A percentile compares a stretch with the other conserved stretches of the same genome.
Conservation (phyloP, 768 basidiomycete genomes). For the Dioszegia hungarica region DNA sequence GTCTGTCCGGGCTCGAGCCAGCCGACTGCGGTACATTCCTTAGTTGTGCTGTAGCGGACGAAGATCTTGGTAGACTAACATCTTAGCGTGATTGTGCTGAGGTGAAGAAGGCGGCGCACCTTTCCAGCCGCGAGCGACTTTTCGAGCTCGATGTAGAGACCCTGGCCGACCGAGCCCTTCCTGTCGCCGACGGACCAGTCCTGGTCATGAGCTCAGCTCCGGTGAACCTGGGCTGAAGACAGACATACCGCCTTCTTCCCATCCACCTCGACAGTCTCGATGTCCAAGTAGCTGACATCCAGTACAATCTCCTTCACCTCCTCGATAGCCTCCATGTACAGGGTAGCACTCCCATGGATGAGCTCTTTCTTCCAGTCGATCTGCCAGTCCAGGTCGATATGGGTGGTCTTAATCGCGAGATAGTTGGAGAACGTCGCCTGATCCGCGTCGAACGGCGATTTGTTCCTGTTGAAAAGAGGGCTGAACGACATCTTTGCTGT, state of each 20-base stretch:
- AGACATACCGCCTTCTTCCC: conserved; percentile 55
- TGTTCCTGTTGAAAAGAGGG: conserved; percentile 7
- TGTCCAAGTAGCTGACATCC: conserved; percentile 67
- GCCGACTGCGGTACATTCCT: conserved; percentile 70
- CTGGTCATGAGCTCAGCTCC: neutral
- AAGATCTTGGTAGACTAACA: conserved; percentile 50
- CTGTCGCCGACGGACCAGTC: conserved; percentile 19
- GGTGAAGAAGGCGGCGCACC: conserved; percentile 7
- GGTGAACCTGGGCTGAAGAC: no score
- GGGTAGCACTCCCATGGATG: conserved; percentile 63
- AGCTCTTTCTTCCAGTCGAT: conserved; percentile 65
- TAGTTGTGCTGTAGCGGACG: conserved; percentile 68
- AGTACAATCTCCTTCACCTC: conserved; percentile 54
- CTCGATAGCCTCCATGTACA: conserved; percentile 57
- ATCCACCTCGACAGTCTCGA: conserved; percentile 57
- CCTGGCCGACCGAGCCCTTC: conserved; percentile 66
- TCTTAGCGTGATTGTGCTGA: conserved; percentile 47
- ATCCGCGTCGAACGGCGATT: conserved; percentile 24
- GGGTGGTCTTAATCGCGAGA: conserved; percentile 59
- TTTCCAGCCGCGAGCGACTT: conserved; percentile 44
- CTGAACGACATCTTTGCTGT: conserved; percentile 41
- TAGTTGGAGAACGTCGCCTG: conserved; percentile 78
- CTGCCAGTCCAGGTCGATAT: conserved; percentile 70
- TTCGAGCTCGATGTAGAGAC: conserved; percentile 61
- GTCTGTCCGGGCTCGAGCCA: conserved; percentile 86